Evolutionary conservation across 2,329 filamentous ascomycete genomes (phyloP), one percentile per base, ranked within the genome.

Genomic region (Fusarium virguliforme): DNA sequence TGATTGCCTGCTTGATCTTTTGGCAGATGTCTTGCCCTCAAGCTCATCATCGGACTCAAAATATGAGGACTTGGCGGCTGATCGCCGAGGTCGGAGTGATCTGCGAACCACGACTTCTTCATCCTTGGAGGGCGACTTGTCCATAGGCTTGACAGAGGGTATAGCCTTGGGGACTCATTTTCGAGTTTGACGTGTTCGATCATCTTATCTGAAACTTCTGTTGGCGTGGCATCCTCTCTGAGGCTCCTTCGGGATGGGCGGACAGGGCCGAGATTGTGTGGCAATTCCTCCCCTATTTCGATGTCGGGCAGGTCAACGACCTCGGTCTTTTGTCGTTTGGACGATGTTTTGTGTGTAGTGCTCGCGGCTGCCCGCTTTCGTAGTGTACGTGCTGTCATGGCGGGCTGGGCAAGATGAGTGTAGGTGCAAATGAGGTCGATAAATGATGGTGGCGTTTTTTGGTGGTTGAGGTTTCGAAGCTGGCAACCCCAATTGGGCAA

Each of bases 31-130:
- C 18, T 50, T 65, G 24, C 22, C 38, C 8, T 40, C 28, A 8
- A 22, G 7, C 26, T 74, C 74, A 34, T 74, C 65, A 1, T 75
- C 72, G 3, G 74, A 74, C 62, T 76, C 74, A 24, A 64, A 53
- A 35, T 75, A 75, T 9, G 64, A 67, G 10, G 60, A 66, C 60
- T 65, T 68, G 8, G 60, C 55, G 30, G 50, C 43, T n/a, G 60
- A 51, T 58, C 50, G 64, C 41, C 69, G 60, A 8, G 64, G 68
- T 30, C 66, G 68, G n/a, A 73, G 56, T 35, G 63, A 65, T 41
- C 70, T 64, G n/a, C 64, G 60, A 34, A 51, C 46, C 38, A 24
- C 34, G 6, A 24, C 12, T 22, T 65, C 59, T 53, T 32, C 30
- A 26, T 38, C 64, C 24, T 59, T 18, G 18, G 41, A 13, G 8